phyloP scores from a whole-genome alignment of 371 early-diverging fungal genomes.

The Rhizopus delemar region DNA sequence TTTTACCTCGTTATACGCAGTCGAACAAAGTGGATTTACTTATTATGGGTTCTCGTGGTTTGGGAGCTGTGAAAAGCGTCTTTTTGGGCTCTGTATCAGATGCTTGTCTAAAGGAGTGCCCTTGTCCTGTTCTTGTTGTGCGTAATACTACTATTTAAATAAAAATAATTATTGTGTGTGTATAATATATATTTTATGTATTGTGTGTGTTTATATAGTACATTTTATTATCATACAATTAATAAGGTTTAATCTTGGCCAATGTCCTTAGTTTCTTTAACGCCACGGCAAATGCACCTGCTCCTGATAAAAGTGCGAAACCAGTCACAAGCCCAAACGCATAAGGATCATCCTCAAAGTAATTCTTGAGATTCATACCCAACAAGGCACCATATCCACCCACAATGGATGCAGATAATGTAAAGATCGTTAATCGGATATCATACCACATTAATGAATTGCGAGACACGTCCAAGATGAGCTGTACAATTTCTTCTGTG shows the following conservation, averaged over 20 bases:
- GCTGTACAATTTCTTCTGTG: slow-evolving; percentile 85
- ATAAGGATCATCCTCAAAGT: slow-evolving; percentile 68
- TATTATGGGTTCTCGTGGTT: slow-evolving; percentile 52
- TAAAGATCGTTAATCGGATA: slow-evolving; percentile 76
- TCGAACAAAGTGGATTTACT: slow-evolving; percentile 47
- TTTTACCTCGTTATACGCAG: slow-evolving; percentile 47
- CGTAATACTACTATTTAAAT: slow-evolving; percentile 47
- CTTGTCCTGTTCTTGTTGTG: slow-evolving; percentile 54
- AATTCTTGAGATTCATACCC: slow-evolving; percentile 87
- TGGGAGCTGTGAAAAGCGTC: slow-evolving; percentile 51
- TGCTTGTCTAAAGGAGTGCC: slow-evolving; percentile 47
- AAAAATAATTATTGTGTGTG: too few relatives aligned
- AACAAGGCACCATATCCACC: slow-evolving; percentile 72
- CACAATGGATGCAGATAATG: slow-evolving; percentile 67
- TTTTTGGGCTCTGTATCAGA: slow-evolving; percentile 56
- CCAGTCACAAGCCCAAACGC: slow-evolving; percentile 69
- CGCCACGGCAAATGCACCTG: slow-evolving; percentile 39
- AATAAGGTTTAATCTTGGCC: slow-evolving; percentile 32
- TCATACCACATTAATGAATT: slow-evolving; percentile 86
- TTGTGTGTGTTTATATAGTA: background rate
- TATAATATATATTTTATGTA: too few relatives aligned
- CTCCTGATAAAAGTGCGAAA: slow-evolving; percentile 49
- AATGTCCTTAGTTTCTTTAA: slow-evolving; percentile 34
- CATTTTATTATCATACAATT: background rate
- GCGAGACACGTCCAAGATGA: slow-evolving; percentile 81